Evolutionary conservation across 23 red algal species (phyloP).

Genomic region (Gracilaria gracilis): DNA sequence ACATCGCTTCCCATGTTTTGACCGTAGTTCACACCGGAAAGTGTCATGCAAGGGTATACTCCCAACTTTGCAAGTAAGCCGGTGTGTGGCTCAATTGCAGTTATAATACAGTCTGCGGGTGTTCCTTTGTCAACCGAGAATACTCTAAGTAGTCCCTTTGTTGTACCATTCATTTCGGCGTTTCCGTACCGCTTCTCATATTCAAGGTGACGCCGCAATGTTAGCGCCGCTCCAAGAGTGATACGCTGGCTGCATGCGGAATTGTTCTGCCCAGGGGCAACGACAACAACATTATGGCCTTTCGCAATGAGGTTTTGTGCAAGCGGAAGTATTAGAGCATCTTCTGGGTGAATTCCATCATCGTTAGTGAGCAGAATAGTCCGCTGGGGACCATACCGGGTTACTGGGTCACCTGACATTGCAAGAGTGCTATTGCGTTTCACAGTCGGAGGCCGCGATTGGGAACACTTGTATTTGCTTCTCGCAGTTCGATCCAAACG

Average conservation of each 20-base stretch:
- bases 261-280: constrained; percentile 88
- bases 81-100: constrained; percentile 70
- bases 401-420: background rate
- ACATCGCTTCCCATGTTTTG: constrained; percentile 93
- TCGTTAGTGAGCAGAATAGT: constrained; percentile 95
- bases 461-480: background rate
- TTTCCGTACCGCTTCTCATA: constrained; percentile 35
- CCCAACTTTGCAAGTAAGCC: constrained; percentile 68
- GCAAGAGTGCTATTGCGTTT: background rate
- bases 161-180: background rate
- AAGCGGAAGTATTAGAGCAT: constrained; percentile 71
- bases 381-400: constrained; percentile 22
- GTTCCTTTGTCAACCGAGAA: constrained; percentile 84
- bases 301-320: constrained; percentile 34
- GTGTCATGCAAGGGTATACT: constrained; percentile 53
- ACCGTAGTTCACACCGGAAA: constrained; percentile 93
- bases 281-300: constrained; percentile 77
- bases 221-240: constrained; percentile 70
- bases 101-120: constrained; percentile 92
- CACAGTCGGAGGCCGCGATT: background rate
- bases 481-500: background rate
- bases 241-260: constrained; percentile 93
- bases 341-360: constrained; percentile 85
- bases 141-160: constrained; percentile 40
- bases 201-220: constrained; percentile 58